Conservation (phyloP, 208 protist species). For the Crithidia sp. region DNA sequence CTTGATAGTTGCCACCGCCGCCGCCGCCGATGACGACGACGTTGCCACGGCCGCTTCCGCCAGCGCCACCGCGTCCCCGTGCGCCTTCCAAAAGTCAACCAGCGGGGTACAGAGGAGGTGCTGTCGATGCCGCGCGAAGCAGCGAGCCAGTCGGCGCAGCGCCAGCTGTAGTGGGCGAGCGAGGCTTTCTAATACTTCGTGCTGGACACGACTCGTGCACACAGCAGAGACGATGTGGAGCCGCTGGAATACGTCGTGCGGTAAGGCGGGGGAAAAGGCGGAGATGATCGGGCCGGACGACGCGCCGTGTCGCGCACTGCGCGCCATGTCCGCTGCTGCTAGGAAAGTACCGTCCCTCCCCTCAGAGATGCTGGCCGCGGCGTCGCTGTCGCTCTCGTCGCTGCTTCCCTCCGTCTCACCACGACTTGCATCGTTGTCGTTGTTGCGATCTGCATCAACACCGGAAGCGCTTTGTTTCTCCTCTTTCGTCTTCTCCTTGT, state of each 20-base stretch:
- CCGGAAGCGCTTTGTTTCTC: too few species aligned
- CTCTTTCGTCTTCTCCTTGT: too few species aligned
- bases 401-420: too few species aligned
- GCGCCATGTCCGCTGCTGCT: too few species aligned
- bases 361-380: background rate
- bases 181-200: slow-evolving; percentile 20
- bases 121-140: slow-evolving; percentile 29
- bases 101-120: slow-evolving; percentile 27
- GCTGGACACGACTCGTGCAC: slow-evolving; percentile 17
- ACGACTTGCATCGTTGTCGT: background rate
- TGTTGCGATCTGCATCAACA: background rate
- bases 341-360: background rate
- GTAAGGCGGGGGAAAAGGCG: slow-evolving; percentile 13
- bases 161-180: slow-evolving; percentile 27
- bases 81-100: slow-evolving; percentile 16
- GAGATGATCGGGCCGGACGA: slow-evolving; percentile 6
- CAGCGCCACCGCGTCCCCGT: background rate
- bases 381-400: background rate
- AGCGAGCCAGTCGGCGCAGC: slow-evolving; percentile 21
- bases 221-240: slow-evolving; percentile 18
- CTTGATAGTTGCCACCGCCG: background rate
- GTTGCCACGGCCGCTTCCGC: background rate
- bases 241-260: slow-evolving; percentile 15
- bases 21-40: background rate
- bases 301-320: too few species aligned